phyloP scores from a whole-genome alignment of 306 rosid genomes.

The Acacia melanoxylon region DNA sequence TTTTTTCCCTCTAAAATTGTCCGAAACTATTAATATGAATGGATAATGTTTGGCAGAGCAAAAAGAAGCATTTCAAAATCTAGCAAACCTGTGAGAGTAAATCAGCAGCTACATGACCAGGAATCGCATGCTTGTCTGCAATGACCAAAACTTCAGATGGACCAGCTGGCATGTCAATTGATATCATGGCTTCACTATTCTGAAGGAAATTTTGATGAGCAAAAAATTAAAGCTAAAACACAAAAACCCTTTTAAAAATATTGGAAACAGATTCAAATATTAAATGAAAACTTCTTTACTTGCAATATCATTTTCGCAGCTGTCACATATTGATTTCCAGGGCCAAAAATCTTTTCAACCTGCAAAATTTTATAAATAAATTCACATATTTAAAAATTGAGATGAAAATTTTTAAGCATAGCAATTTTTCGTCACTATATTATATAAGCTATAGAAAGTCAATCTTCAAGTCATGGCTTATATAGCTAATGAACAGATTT shows the following conservation, averaged over 20 bases:
- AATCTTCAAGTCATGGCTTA: neutral
- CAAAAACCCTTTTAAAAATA: neutral
- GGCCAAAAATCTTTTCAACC: conserved; percentile 94
- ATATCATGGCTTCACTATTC: conserved; percentile 98
- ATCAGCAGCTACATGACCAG: conserved; percentile 92
- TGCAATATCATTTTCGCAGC: conserved; percentile 99
- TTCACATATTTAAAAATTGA: neutral
- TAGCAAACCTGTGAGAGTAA: conserved; percentile 84
- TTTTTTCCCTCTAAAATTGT: neutral
- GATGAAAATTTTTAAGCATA: neutral
- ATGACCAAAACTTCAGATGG: conserved; percentile 99
- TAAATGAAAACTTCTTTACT: conserved; percentile 40
- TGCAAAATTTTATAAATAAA: conserved; percentile 32
- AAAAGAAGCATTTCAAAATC: conserved; percentile 2
- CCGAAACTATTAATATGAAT: neutral
- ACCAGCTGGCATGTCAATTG: conserved; percentile 99
- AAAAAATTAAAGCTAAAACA: neutral
- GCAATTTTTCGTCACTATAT: neutral
- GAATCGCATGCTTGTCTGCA: conserved; percentile 80
- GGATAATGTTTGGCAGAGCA: neutral
- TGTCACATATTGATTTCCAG: conserved; percentile 96
- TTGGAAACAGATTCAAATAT: neutral
- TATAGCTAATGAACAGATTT: neutral
- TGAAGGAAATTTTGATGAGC: conserved; percentile 32
- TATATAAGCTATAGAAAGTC: neutral